These are phyloP conservation scores for Lepiota brunneoincarnata DNA, from an alignment of 768 basidiomycete species.

Conservation along the genomic window DNA sequence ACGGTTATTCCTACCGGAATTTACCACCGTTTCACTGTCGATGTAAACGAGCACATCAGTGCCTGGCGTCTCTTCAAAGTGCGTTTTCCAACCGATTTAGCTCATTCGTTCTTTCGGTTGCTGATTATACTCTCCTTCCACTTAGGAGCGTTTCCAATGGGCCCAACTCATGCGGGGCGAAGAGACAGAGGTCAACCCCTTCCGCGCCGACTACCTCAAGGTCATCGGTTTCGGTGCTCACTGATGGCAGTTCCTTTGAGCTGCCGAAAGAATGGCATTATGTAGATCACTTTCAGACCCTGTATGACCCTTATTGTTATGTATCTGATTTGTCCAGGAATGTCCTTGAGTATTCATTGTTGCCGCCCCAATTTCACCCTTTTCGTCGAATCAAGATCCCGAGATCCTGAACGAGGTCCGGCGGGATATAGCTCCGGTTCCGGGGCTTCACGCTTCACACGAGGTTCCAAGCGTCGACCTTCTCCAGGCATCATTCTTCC, in stretches of 20 bases:
- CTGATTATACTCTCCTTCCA: background rate
- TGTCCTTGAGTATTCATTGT: background rate
- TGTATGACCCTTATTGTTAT: no score
- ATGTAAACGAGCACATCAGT: slow-evolving; percentile 67
- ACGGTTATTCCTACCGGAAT: slow-evolving; percentile 87
- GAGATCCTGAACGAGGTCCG: background rate
- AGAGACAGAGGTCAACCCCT: slow-evolving; percentile 63
- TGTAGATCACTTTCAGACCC: no score
- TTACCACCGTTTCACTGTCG: slow-evolving; percentile 93
- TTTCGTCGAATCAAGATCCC: background rate
- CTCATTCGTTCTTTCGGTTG: no score
- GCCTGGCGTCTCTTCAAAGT: slow-evolving; percentile 85
- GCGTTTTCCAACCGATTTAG: slow-evolving; percentile 10
- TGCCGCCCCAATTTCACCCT: background rate
- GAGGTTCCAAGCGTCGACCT: background rate
- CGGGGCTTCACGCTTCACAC: background rate
- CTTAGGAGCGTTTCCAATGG: slow-evolving; percentile 86
- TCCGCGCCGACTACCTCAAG: slow-evolving; percentile 59
- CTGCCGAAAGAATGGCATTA: no score
- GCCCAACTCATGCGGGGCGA: slow-evolving; percentile 63
- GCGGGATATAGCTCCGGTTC: background rate
- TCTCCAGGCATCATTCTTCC: no score
- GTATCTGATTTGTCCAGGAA: no score
- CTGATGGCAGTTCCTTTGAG: no score
- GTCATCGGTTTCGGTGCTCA: slow-evolving; percentile 36